A percentile compares a stretch with the other conserved stretches of the same genome.
phyloP scores from a whole-genome alignment of 306 rosid species.

The Dalbergia cultrata region DNA sequence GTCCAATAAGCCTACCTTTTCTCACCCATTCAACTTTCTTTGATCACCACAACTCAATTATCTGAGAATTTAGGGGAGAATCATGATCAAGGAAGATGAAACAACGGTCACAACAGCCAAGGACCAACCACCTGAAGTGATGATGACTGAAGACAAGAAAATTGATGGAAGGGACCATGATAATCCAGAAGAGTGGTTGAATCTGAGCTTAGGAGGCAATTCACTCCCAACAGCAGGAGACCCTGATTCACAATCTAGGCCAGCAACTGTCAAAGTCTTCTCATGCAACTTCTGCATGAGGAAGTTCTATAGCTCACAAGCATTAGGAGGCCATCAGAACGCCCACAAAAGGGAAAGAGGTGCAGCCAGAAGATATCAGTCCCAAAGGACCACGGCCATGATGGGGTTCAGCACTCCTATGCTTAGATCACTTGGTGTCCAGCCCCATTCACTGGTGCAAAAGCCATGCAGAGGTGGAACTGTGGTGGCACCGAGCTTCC shows the following conservation, averaged over 20 bases:
- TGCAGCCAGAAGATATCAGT: slow-evolving; percentile 84
- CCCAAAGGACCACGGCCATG: slow-evolving; percentile 77
- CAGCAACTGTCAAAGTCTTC: slow-evolving; percentile 66
- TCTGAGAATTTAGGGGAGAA: slow-evolving; percentile 34
- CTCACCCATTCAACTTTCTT: slow-evolving; percentile 40
- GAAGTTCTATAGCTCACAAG: slow-evolving; percentile 91
- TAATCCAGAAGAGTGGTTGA: slow-evolving; percentile 76
- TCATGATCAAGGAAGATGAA: slow-evolving; percentile 54
- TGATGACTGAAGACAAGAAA: slow-evolving; percentile 34
- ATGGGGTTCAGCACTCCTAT: slow-evolving; percentile 63
- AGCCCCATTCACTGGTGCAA: slow-evolving; percentile 81
- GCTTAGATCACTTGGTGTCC: slow-evolving; percentile 76
- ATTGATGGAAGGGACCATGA: slow-evolving; percentile 54
- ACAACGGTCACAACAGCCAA: slow-evolving; percentile 42
- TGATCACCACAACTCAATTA: slow-evolving; percentile 32
- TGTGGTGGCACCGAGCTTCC: slow-evolving; percentile 60
- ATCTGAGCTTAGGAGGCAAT: slow-evolving; percentile 74
- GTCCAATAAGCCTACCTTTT: slow-evolving; percentile 45
- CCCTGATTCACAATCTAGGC: slow-evolving; percentile 56
- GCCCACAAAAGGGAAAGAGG: slow-evolving; percentile 98
- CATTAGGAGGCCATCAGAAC: slow-evolving; percentile 96
- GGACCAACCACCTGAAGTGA: slow-evolving; percentile 48
- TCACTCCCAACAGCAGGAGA: slow-evolving; percentile 58
- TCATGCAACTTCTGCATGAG: slow-evolving; percentile 98
- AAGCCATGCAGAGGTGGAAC: slow-evolving; percentile 71